phyloP scores from a whole-genome alignment of 805 yeast genomes.

The Metschnikowia arizonensis region DNA sequence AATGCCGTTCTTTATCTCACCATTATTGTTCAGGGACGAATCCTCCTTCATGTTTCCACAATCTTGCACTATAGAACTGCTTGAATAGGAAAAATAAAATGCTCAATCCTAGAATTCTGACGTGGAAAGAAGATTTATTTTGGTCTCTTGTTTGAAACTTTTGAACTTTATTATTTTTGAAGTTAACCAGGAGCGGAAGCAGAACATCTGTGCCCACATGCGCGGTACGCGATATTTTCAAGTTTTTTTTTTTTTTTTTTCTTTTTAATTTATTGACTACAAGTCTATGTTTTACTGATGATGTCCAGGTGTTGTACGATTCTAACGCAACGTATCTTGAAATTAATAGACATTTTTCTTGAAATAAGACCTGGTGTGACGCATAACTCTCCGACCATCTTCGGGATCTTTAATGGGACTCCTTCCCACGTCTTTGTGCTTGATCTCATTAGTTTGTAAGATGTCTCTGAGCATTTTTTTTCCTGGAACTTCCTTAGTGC shows the following conservation, averaged over 20 bases:
- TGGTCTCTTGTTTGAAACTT: not conserved
- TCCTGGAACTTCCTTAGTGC: slow-evolving; percentile 5
- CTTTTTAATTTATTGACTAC: no score
- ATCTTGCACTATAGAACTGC: not conserved
- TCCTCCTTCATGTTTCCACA: slow-evolving; percentile 1
- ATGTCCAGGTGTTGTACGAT: slow-evolving; percentile 7
- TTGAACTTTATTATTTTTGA: not conserved
- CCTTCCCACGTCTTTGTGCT: slow-evolving; percentile 6
- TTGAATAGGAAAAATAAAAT: not conserved
- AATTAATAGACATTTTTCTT: slow-evolving; percentile 20
- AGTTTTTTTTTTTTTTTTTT: no score
- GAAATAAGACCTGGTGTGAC: slow-evolving; percentile 39
- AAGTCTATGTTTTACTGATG: no score
- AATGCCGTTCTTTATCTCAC: not conserved
- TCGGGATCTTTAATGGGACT: slow-evolving; percentile 28
- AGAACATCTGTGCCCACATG: slow-evolving; percentile 4
- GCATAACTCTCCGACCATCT: slow-evolving; percentile 26
- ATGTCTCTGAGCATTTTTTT: slow-evolving; percentile 34
- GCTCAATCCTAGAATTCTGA: not conserved
- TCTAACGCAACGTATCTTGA: not conserved
- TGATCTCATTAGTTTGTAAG: slow-evolving; percentile 13
- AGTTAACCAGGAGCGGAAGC: slow-evolving; percentile 1
- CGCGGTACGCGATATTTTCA: slow-evolving; percentile 4
- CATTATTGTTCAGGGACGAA: not conserved
- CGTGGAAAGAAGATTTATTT: not conserved